Base-by-base conservation (phyloP, 1,284 basidiomycete species). In the Apiotrichum veenhuisii region DNA sequence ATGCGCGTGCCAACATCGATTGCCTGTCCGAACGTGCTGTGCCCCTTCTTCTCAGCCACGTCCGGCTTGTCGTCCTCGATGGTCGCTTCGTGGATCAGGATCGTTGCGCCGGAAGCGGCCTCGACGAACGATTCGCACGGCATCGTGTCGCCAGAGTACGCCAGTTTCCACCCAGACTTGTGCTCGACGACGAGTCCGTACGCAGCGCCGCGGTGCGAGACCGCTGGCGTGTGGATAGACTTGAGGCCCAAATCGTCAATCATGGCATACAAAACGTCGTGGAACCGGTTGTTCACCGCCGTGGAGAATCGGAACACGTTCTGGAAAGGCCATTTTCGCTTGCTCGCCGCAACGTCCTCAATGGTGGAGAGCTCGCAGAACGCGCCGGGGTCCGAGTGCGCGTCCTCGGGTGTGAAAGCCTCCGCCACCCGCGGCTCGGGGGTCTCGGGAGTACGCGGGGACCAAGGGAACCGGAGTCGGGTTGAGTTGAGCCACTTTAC, bases 41-140 rank as follows among this genome's bases (percentile, higher is more conserved):
- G 94, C 0, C 87, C 87, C 77, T 96, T 97, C 43, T 77, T 76
- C 2, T 71, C 71, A 0, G 94, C 94, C 74, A 89, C 77, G 17
- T 82, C 81, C 78, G 83, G 37, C 84, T 89, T 78, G 84, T 88
- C 67, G 80, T 85, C 69, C 85, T 91, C 78, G 81, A 97, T 86
- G 3, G 92, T 92, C 0, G 94, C 91, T 75, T 98, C 94, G 71
- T 98, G 94, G 44, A 98, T 93, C 36, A 98, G 80, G 8, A 98
- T 74, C 0, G 90, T 91, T 0, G 88, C 86, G 52, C 81, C 79
- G 49, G 80, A 68, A 0, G 88, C 92, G 0, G 85, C 86, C 40
- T 80, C 72, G 25, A 87, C 83, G 5, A 98, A 80, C 22, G 80
- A 80, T 3, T 85, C 77, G 20, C 85, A 84, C 0, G 93, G 93